Evolutionary conservation across 176 grass and related monocot species (phyloP).

Genomic region (Rhynchospora pubera): DNA sequence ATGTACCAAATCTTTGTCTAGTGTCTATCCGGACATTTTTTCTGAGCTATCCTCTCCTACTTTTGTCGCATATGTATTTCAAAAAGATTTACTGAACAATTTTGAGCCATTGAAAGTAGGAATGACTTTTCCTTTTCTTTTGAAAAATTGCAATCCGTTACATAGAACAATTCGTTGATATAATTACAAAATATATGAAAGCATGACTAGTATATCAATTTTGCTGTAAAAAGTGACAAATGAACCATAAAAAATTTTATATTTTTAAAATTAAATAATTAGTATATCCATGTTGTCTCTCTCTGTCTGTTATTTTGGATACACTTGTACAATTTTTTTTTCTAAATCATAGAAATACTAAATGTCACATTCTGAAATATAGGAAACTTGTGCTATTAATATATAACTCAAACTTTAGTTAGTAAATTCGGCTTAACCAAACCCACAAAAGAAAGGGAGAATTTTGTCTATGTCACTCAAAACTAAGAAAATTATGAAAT

Average conservation of each 20-base stretch:
- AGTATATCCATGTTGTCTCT: too few species aligned
- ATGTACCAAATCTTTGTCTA: neutral
- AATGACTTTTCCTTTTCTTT: neutral
- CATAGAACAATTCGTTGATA: neutral
- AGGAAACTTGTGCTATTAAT: neutral
- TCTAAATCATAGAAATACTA: conserved; percentile 1
- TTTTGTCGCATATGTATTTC: neutral
- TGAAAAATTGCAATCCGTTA: neutral
- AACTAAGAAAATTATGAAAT: too few species aligned
- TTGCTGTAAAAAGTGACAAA: neutral
- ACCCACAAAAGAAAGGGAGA: neutral
- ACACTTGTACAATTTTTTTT: neutral
- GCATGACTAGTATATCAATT: neutral
- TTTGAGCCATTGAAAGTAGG: neutral
- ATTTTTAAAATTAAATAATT: too few species aligned
- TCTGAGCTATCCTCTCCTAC: neutral
- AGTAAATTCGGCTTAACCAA: neutral
- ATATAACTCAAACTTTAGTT: neutral
- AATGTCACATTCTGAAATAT: neutral
- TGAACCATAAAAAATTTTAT: neutral
- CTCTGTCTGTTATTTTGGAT: too few species aligned
- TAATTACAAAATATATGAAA: neutral
- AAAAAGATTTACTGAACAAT: neutral
- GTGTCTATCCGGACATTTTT: neutral
- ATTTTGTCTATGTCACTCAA: too few species aligned